Evolutionary conservation across 345 rosid genomes (phyloP).

Genomic region (Fremontodendron californicum): DNA sequence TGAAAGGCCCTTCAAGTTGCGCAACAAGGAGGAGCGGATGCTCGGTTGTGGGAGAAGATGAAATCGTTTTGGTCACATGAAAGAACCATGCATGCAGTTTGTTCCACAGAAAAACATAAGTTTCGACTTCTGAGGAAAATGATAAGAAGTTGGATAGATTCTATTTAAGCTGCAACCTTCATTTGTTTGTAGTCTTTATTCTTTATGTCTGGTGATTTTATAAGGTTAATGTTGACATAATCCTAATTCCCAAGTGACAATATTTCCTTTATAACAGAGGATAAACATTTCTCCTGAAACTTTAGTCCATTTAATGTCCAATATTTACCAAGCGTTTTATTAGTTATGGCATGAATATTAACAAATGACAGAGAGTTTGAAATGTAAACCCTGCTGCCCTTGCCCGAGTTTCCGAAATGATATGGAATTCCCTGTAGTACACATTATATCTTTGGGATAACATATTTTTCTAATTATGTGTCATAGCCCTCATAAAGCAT

Average conservation of each 20-base stretch:
- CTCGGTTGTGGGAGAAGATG: background rate
- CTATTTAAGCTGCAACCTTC: too few species aligned
- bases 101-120: background rate
- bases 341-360: too few species aligned
- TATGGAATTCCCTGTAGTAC: too few species aligned
- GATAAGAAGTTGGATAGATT: background rate
- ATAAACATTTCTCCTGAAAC: background rate
- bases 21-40: background rate
- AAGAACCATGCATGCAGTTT: background rate
- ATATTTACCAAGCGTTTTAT: too few species aligned
- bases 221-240: background rate
- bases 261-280: background rate
- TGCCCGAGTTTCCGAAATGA: too few species aligned
- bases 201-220: background rate
- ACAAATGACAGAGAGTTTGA: too few species aligned
- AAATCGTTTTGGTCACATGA: background rate
- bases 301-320: background rate
- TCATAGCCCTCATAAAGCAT: background rate
- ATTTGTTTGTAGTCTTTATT: background rate
- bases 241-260: background rate
- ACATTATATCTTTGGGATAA: background rate
- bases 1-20: background rate
- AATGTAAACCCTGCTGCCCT: too few species aligned
- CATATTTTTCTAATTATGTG: background rate
- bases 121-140: background rate